phyloP scores from a whole-genome alignment of 2,329 filamentous ascomycete genomes.

The Aspergillus proliferans region DNA sequence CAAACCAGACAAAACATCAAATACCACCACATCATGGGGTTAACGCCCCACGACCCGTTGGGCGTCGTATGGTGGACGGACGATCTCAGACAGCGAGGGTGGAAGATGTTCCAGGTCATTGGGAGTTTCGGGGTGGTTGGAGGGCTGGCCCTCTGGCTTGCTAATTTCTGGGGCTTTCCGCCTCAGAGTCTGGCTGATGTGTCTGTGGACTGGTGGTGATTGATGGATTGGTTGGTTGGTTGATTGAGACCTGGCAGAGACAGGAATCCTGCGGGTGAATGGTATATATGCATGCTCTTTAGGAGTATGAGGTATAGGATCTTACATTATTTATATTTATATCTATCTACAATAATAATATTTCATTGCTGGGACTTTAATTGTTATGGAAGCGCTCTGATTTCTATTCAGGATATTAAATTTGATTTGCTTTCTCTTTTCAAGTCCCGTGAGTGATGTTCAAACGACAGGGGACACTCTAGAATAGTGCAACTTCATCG shows the following conservation, averaged over 20 bases:
- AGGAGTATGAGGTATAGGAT: no score
- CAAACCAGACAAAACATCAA: conserved; percentile 22
- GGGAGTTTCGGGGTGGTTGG: conserved; percentile 69
- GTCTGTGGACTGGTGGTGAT: neutral
- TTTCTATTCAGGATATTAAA: no score
- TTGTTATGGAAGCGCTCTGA: no score
- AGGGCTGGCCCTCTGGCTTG: conserved; percentile 61
- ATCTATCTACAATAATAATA: neutral
- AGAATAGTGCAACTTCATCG: no score
- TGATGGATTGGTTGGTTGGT: neutral
- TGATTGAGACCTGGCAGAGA: neutral
- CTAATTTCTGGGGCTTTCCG: conserved; percentile 36
- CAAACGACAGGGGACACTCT: no score
- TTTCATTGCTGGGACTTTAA: no score
- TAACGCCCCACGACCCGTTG: conserved; percentile 66
- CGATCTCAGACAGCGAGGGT: conserved; percentile 58
- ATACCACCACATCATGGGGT: conserved; percentile 25
- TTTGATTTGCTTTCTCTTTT: no score
- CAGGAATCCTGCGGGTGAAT: no score
- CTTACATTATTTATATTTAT: no score
- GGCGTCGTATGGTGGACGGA: conserved; percentile 67
- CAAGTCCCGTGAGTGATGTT: no score
- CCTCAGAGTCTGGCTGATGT: conserved; percentile 23
- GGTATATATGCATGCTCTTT: no score
- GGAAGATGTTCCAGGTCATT: conserved; percentile 65